Percentiles rank a stretch among this genome's conserved stretches.
phyloP scores from a whole-genome alignment of 805 yeast genomes.

The Monosporozyma servazzii region DNA sequence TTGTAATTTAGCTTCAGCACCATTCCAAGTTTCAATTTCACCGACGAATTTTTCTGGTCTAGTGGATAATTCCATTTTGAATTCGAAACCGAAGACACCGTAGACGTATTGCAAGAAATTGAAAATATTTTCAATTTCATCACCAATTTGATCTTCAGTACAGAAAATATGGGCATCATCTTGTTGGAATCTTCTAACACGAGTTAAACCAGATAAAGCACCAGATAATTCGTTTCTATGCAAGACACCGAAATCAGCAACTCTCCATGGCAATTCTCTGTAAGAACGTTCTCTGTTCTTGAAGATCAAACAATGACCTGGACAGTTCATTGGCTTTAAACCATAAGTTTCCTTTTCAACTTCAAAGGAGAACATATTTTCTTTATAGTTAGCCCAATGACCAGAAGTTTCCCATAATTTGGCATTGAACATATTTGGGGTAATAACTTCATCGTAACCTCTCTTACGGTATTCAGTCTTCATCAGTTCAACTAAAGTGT shows the following conservation, averaged over 20 bases:
- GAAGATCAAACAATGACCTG: constrained; percentile 89
- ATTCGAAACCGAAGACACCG: constrained; percentile 88
- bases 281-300: constrained; percentile 89
- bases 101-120: constrained; percentile 79
- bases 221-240: constrained; percentile 97
- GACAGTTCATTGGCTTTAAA: constrained; percentile 89
- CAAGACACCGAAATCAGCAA: constrained; percentile 94
- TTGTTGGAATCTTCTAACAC: constrained; percentile 98
- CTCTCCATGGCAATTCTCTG: constrained; percentile 97
- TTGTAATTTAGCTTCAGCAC: constrained; percentile 79
- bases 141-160: constrained; percentile 79
- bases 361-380: constrained; percentile 93
- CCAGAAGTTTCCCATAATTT: constrained; percentile 98
- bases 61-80: constrained; percentile 93
- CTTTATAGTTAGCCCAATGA: constrained; percentile 96
- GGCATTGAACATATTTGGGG: constrained; percentile 97
- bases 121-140: constrained; percentile 74
- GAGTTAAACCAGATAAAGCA: constrained; percentile 87
- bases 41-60: constrained; percentile 97
- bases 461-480: constrained; percentile 81
- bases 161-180: constrained; percentile 99
- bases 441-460: constrained; percentile 96
- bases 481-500: constrained; percentile 69
- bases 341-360: constrained; percentile 95
- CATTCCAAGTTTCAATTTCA: constrained; percentile 87